phyloP scores from a whole-genome alignment of 371 early-diverging fungal species.

The Rhizopus arrhizus region DNA sequence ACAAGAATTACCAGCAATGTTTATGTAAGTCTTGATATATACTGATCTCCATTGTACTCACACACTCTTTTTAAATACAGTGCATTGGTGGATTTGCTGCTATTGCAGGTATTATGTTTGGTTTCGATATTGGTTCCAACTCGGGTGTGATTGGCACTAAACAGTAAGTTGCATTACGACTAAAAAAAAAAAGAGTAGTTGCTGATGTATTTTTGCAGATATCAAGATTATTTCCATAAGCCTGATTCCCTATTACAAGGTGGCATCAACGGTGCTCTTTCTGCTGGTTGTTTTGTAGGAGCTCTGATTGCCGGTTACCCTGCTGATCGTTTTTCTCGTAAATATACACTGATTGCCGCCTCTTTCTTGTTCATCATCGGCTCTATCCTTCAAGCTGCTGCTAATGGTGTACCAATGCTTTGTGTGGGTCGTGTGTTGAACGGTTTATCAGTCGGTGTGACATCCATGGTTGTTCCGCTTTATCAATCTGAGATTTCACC shows the following conservation, averaged over 20 bases:
- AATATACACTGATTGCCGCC: constrained; percentile 40
- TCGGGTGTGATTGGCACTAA: constrained; percentile 58
- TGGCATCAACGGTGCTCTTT: constrained; percentile 52
- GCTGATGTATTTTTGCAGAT: constrained; percentile 24
- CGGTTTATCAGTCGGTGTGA: constrained; percentile 80
- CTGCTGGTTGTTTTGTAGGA: constrained; percentile 30
- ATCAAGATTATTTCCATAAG: constrained; percentile 56
- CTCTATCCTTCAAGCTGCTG: constrained; percentile 57
- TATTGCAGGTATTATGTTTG: constrained; percentile 65
- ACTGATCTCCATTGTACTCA: not conserved
- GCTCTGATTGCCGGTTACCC: not conserved
- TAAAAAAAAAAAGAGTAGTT: not conserved
- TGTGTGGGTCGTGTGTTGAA: constrained; percentile 69
- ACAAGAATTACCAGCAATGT: constrained; percentile 36
- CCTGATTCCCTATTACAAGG: constrained; percentile 55
- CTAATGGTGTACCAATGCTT: constrained; percentile 56
- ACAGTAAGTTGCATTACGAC: constrained; percentile 30
- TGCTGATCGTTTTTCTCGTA: constrained; percentile 35
- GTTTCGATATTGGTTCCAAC: constrained; percentile 64
- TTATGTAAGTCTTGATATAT: constrained; percentile 27
- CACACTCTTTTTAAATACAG: constrained; percentile 26
- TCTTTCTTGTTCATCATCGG: constrained; percentile 41
- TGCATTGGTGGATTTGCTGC: constrained; percentile 57
- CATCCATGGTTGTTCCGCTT: constrained; percentile 65
- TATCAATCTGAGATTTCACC: constrained; percentile 65